Base-by-base conservation (phyloP, 805 yeast species). In the Kuraishia ogatae region DNA sequence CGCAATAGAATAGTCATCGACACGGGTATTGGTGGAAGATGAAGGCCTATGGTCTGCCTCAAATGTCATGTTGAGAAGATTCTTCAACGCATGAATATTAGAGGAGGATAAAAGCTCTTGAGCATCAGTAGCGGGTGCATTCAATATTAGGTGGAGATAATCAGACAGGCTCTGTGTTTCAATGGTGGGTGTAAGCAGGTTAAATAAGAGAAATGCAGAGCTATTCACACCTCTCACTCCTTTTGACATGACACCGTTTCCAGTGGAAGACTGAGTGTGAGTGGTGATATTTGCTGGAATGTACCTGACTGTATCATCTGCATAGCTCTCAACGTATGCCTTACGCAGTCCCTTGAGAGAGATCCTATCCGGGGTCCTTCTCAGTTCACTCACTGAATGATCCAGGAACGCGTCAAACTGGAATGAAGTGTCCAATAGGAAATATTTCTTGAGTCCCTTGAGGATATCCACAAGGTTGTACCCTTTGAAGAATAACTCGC, bases 401-500 rank as follows among this genome's bases (percentile, higher is more conserved):
- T 73, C 80, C 54, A 87, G 63, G 60, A 87, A 88, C 15, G 69
- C 65, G 56, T 79, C 78, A 55, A 85, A 76, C 39, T 71, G 71
- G 51, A 72, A 78, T 11, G 82, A 78, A 52, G 81, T 74, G 39
- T 77, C 74, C 11, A 86, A 65, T 19, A 90, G 71, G 62, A 81
- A 91, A 57, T 78, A 79, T 39, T 74, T 74, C 62, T 84, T 84
- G 51, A 89, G 68, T 11, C 75, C 70, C 2, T 64, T 60, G 2
- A 90, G 60, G 53, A 87, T 68, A 1, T 64, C 65, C 0, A 64
- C 60, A 19, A 93, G 72, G 35, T 80, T 70, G 61, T 80, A 88
- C 0, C 93, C 90, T 15, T 78, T 72, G 55, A 80, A 76, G 29
- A 88, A 72, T 49, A 92, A 67, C 43, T 77, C 73, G 57, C 85